Evolutionary conservation across 2,329 filamentous ascomycete species (phyloP).

Genomic region (Chaetomium olivaceum): DNA sequence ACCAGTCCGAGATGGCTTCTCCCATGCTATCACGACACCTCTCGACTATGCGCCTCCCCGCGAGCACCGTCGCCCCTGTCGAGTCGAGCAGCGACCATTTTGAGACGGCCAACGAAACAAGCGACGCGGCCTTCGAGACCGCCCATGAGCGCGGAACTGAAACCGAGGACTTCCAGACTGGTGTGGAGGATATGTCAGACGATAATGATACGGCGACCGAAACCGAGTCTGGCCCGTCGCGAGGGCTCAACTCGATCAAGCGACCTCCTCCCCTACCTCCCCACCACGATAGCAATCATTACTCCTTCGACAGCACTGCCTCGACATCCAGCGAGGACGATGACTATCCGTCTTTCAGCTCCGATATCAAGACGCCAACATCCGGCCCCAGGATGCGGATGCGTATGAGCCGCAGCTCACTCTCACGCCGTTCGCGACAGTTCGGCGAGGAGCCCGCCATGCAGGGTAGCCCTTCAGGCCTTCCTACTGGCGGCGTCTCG

Average conservation of each 20-base stretch:
- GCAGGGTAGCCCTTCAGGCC: conserved; percentile 61
- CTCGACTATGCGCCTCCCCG: conserved; percentile 36
- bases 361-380: conserved; percentile 61
- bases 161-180: conserved; percentile 93
- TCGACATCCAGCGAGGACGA: conserved; percentile 82
- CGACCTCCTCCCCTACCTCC: conserved; percentile 46
- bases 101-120: conserved; percentile 78
- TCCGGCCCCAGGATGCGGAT: conserved; percentile 69
- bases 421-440: conserved; percentile 60
- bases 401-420: conserved; percentile 64
- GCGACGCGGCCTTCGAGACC: conserved; percentile 64
- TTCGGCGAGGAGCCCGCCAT: conserved; percentile 60
- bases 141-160: conserved; percentile 81
- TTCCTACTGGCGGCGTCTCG: conserved; percentile 50
- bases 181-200: conserved; percentile 74
- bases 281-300: conserved; percentile 55
- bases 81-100: conserved; percentile 50
- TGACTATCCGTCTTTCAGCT: conserved; percentile 52
- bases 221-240: conserved; percentile 65
- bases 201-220: conserved; percentile 78
- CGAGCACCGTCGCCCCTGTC: conserved; percentile 35
- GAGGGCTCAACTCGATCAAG: conserved; percentile 46
- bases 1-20: conserved; percentile 65
- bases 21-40: conserved; percentile 43
- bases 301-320: conserved; percentile 81